phyloP scores from a whole-genome alignment of 768 basidiomycete genomes.

The Panaeolus cyanescens region DNA sequence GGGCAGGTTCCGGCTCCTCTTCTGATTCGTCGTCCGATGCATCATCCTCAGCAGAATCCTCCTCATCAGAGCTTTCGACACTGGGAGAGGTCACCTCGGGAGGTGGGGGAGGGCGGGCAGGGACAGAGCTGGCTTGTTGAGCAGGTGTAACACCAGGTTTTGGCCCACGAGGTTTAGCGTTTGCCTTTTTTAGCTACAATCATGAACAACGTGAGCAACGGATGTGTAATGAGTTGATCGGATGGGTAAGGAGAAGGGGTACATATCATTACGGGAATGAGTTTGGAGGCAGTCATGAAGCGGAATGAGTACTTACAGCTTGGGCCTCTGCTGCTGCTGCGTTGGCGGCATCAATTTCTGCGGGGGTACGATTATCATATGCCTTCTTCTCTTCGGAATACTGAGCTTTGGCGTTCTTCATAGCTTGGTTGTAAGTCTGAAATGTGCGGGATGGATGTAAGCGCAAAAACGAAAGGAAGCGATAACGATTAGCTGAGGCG shows the following conservation, averaged over 20 bases:
- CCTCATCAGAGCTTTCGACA: constrained; percentile 32
- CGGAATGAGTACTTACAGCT: constrained; percentile 27
- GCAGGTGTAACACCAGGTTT: constrained; percentile 18
- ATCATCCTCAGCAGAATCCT: constrained; percentile 38
- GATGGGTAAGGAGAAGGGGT: constrained; percentile 8
- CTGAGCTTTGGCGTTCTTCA: constrained; percentile 59
- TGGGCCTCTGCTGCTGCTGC: constrained; percentile 42
- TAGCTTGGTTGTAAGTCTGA: constrained; percentile 57
- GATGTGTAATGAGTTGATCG: constrained; percentile 4
- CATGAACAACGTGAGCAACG: constrained; percentile 10
- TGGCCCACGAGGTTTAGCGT: constrained; percentile 25
- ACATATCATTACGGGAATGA: background rate
- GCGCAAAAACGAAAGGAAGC: background rate
- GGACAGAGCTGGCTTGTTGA: constrained; percentile 8
- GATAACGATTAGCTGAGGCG: background rate
- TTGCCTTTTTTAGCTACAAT: constrained; percentile 33
- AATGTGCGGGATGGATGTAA: constrained; percentile 1
- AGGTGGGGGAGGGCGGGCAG: constrained; percentile 25
- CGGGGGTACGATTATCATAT: constrained; percentile 59
- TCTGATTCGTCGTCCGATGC: constrained; percentile 33
- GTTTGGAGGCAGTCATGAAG: background rate
- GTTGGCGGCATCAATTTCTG: constrained; percentile 48
- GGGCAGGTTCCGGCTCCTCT: constrained; percentile 18
- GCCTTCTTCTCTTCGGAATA: constrained; percentile 66
- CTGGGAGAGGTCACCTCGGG: constrained; percentile 25